Evolutionary conservation across 2,329 filamentous ascomycete genomes (phyloP), one percentile per base, ranked within the genome.

Genomic region (Microdochium trichocladiopsis): DNA sequence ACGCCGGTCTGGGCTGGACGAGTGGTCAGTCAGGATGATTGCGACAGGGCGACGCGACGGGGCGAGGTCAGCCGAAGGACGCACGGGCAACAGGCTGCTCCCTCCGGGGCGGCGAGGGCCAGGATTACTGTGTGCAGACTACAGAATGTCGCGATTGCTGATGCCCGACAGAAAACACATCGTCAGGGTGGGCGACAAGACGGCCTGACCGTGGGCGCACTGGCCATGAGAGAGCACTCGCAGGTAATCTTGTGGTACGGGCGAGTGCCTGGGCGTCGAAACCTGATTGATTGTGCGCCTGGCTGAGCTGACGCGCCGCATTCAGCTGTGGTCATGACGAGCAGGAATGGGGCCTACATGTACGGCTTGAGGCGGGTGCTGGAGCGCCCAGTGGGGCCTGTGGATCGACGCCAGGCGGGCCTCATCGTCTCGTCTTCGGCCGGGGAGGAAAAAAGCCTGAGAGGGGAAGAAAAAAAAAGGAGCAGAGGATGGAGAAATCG

Each of bases 21-120:
- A n/a, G n/a, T n/a, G n/a, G n/a, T n/a, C n/a, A n/a, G n/a, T n/a
- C 41, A 45, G 41, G 41, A 45, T 45, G 16, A 45, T 45, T 45
- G 18, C 41, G 36, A 11, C 36, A 41, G 11, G 36, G 11, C n/a
- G 36, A 41, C n/a, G 11, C 36, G 11, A 12, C 6, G n/a, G 36
- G 5, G 36, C 11, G n/a, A 41, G 6, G 36, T 5, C 6, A 18
- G n/a, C 5, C 10, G 9, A 5, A 6, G 36, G 10, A 41, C 8
- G 41, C 41, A 45, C 18, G 6, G 41, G 21, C 41, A 22, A 18
- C 18, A 45, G 41, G 41, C 12, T 45, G 41, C 5, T 23, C 16
- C 41, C 41, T 14, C 14, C 28, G 8, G 28, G 14, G 8, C 28
- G 28, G 28, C n/a, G n/a, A n/a, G 28, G 14, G 8, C 28, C 14